phyloP scores from a whole-genome alignment of 1,284 basidiomycete species.

The Gymnopus androsaceus region DNA sequence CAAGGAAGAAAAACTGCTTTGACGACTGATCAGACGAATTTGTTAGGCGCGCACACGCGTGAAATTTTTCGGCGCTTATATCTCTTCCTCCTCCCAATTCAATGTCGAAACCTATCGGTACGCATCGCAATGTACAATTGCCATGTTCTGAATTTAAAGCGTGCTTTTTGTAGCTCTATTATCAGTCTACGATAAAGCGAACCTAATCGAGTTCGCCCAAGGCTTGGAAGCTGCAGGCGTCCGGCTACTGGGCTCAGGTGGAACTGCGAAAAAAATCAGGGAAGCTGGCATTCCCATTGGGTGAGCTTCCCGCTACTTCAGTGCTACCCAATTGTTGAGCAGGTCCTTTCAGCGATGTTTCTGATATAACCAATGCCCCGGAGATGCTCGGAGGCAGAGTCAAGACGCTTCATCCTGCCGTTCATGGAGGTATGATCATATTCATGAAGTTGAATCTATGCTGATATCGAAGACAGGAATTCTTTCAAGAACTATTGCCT shows the following conservation, averaged over 20 bases:
- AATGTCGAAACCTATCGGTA: slow-evolving; percentile 24
- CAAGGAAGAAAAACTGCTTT: too few species aligned
- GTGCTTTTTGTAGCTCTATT: slow-evolving; percentile 68
- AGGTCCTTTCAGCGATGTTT: slow-evolving; percentile 91
- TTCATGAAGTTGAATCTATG: neutral
- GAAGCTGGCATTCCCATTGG: slow-evolving; percentile 91
- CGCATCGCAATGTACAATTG: neutral
- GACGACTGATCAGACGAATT: too few species aligned
- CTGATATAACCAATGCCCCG: slow-evolving; percentile 97
- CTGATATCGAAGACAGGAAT: slow-evolving; percentile 59
- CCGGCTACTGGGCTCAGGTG: slow-evolving; percentile 91
- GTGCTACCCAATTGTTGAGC: too few species aligned
- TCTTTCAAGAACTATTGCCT: slow-evolving; percentile 84
- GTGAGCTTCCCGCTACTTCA: too few species aligned
- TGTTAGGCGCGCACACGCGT: too few species aligned
- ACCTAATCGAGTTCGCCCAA: slow-evolving; percentile 87
- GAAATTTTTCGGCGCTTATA: neutral
- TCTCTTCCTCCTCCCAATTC: neutral
- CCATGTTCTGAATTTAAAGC: neutral
- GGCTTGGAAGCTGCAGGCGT: slow-evolving; percentile 83
- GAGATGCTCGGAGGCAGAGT: slow-evolving; percentile 99
- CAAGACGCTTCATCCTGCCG: slow-evolving; percentile 98
- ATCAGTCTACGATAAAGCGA: slow-evolving; percentile 97
- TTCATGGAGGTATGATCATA: slow-evolving; percentile 84
- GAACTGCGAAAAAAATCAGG: slow-evolving; percentile 96